These are phyloP conservation scores for Pezicula radicicola DNA, from an alignment of 2,329 filamentous ascomycete species.

Conservation along the genomic window DNA sequence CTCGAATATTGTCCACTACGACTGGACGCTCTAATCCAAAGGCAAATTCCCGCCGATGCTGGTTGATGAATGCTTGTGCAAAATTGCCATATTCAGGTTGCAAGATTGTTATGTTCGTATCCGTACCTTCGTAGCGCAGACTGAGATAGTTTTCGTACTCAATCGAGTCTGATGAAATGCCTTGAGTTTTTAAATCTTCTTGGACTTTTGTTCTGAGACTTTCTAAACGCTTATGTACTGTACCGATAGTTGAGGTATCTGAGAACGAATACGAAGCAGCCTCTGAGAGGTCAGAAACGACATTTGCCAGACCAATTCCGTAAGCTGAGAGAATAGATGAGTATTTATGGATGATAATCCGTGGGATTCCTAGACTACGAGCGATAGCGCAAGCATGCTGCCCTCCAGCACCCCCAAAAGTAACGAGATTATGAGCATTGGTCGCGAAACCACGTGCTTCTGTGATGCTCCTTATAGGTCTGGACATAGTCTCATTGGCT, in stretches of 20 bases:
- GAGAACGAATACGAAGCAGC: constrained; percentile 60
- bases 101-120: constrained; percentile 84
- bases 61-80: constrained; percentile 74
- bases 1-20: constrained; percentile 82
- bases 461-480: constrained; percentile 83
- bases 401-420: constrained; percentile 87
- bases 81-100: constrained; percentile 68
- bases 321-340: constrained; percentile 88
- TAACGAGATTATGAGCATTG: constrained; percentile 79
- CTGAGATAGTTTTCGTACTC: constrained; percentile 88
- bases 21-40: constrained; percentile 81
- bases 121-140: constrained; percentile 84
- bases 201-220: constrained; percentile 73
- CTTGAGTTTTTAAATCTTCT: constrained; percentile 66
- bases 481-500: constrained; percentile 86
- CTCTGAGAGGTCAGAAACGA: constrained; percentile 85
- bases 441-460: constrained; percentile 91
- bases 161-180: constrained; percentile 72
- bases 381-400: constrained; percentile 89
- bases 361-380: constrained; percentile 76
- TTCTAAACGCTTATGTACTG: constrained; percentile 42
- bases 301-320: constrained; percentile 87
- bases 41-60: constrained; percentile 87
- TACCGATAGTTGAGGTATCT: constrained; percentile 44
- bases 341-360: constrained; percentile 82